Evolutionary conservation across 2,329 filamentous ascomycete species (phyloP).

Genomic region (Aspergillus sp.): DNA sequence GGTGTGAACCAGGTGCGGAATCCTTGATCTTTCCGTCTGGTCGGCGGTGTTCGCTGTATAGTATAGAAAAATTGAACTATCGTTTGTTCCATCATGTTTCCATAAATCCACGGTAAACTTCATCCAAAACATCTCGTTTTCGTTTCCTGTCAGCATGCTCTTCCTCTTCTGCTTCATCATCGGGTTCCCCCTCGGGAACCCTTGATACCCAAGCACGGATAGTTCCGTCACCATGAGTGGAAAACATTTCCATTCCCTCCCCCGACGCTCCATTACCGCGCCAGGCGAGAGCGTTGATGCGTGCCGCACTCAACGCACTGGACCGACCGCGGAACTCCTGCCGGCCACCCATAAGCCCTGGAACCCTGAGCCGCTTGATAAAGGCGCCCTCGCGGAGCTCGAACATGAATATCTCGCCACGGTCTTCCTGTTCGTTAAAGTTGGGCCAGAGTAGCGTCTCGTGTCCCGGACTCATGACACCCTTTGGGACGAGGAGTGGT

Average conservation of each 20-base stretch:
- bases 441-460: slow-evolving; percentile 76
- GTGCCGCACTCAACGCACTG: slow-evolving; percentile 44
- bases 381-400: slow-evolving; percentile 69
- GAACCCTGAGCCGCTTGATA: slow-evolving; percentile 60
- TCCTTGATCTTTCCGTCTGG: background rate
- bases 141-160: slow-evolving; percentile 46
- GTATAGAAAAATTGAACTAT: background rate
- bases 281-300: slow-evolving; percentile 71
- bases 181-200: slow-evolving; percentile 39
- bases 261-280: slow-evolving; percentile 50
- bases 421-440: slow-evolving; percentile 55
- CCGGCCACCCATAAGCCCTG: slow-evolving; percentile 40
- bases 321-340: slow-evolving; percentile 31
- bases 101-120: slow-evolving; percentile 70
- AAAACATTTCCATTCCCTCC: slow-evolving; percentile 62
- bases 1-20: background rate
- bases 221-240: slow-evolving; percentile 72
- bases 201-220: slow-evolving; percentile 69
- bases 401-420: slow-evolving; percentile 64
- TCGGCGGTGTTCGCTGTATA: background rate
- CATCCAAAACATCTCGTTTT: slow-evolving; percentile 70
- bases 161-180: slow-evolving; percentile 39
- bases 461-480: slow-evolving; percentile 46
- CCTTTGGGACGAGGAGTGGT: slow-evolving; percentile 55
- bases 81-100: slow-evolving; percentile 21